Base-by-base conservation (phyloP, 306 rosid genomes). In the Begonia fuchsioides region DNA sequence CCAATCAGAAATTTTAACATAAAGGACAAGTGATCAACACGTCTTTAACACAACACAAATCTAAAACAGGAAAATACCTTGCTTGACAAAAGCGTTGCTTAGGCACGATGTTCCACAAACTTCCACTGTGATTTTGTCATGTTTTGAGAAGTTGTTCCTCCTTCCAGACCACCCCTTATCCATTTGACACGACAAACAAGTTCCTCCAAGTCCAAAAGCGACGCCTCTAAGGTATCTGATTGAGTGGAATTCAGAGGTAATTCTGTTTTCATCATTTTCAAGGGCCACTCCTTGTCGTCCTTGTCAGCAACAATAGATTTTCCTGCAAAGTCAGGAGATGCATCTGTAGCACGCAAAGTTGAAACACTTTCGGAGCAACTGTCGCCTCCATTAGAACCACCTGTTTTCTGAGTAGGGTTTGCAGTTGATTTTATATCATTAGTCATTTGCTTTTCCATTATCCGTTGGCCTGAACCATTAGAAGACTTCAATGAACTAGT, bases 141-240 rank as follows among this genome's bases (percentile, higher is more conserved):
- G 65, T 55, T 58, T 20, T 80, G 67, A 17, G 53, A 17, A 57
- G 82, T 73, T 54, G 40, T 63, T 53, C 74, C 81, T 49, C 52
- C 49, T 17, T 68, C 76, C 63, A 81, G 52, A 50, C 72, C 9
- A 52, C 59, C 41, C 72, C 68, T 84, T 55, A 74, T 70, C 95
- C 90, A 79, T 64, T 84, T 88, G 32, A 84, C 50, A 54, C 65
- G 62, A 64, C 60, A 69, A 39, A 81, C 60, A 64, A 88, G 87
- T 48, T 81, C 93, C 76, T 84, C 97, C 75, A 88, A 62, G 50
- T 88, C 90, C 70, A 78, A 39, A 50, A 88, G 32, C 47, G 86
- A 69, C 49, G 68, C 79, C 50, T 78, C 97, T 49, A 68, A 41
- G 2, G 78, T 56, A 58, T 69, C 76, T 43, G 75, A 64, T 45